phyloP scores from a whole-genome alignment of 495 filamentous ascomycete genomes.

The Annulohypoxylon bovei region DNA sequence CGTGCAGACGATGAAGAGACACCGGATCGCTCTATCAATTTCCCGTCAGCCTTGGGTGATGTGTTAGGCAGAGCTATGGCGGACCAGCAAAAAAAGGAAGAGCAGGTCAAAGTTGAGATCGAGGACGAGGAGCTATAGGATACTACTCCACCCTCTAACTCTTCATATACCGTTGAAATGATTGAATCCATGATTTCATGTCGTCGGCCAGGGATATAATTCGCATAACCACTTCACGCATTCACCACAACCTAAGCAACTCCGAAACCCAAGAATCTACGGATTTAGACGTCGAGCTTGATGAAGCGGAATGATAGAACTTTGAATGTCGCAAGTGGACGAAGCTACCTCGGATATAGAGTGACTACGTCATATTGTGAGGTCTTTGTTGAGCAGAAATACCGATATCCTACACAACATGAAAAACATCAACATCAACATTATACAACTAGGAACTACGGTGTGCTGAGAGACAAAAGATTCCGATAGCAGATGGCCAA shows the following conservation, averaged over 20 bases:
- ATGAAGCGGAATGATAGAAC: neutral
- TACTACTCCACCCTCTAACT: neutral
- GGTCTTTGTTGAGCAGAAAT: neutral
- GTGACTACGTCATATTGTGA: neutral
- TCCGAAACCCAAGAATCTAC: neutral
- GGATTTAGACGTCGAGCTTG: neutral
- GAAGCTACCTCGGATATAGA: neutral
- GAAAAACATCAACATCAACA: neutral
- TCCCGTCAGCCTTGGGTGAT: conserved; percentile 56
- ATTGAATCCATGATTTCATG: neutral
- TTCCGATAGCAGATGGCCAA: neutral
- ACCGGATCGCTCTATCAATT: conserved; percentile 57
- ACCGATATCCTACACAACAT: neutral
- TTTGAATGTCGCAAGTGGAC: neutral
- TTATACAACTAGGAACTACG: neutral
- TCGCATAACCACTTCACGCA: neutral
- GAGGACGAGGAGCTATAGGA: conserved; percentile 59
- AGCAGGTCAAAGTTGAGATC: conserved; percentile 36
- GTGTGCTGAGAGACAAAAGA: neutral
- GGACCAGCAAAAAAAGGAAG: conserved; percentile 49
- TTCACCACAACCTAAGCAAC: neutral
- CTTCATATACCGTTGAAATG: too few species aligned
- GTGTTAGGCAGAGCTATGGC: conserved; percentile 57
- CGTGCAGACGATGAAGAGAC: conserved; percentile 73
- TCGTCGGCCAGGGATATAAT: neutral